Percentiles rank a stretch among this genome's conserved stretches.
Conservation (phyloP, 768 basidiomycete species). For the Boletellus emodensis region DNA sequence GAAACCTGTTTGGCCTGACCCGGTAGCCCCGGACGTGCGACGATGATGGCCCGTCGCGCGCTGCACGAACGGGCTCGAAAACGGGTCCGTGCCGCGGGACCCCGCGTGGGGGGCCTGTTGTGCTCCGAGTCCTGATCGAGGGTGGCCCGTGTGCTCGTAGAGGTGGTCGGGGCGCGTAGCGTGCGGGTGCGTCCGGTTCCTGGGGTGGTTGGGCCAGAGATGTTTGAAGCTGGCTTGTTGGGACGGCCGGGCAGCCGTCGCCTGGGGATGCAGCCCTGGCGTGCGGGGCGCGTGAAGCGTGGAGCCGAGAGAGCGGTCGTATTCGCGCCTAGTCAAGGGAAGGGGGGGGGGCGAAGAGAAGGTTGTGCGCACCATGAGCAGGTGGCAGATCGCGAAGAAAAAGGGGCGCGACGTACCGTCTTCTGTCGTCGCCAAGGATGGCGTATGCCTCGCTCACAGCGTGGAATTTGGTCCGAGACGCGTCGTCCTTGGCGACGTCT, state of each 20-base stretch:
- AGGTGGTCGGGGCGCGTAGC: conserved; percentile 9
- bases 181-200: conserved; percentile 16
- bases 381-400: not conserved
- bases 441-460: conserved; percentile 47
- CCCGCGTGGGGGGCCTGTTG: conserved; percentile 1
- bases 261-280: conserved; percentile 27
- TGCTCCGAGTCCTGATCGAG: not conserved
- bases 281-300: conserved; percentile 5
- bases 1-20: not conserved
- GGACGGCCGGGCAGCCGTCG: conserved; percentile 26
- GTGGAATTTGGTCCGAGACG: conserved; percentile 40
- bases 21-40: not conserved
- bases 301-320: conserved; percentile 24
- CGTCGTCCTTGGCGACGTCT: conserved; percentile 38
- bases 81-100: conserved; percentile 17
- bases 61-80: conserved; percentile 25
- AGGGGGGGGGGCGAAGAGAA: not conserved
- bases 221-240: conserved; percentile 24
- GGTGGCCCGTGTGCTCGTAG: conserved; percentile 6
- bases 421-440: conserved; percentile 42
- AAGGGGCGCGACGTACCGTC: conserved; percentile 32
- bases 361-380: not conserved
- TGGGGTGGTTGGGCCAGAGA: conserved; percentile 25
- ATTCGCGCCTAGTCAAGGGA: conserved; percentile 25
- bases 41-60: conserved; percentile 22